Evolutionary conservation across 1,284 basidiomycete species (phyloP), one percentile per base, ranked within the genome.

Genomic region (Apiotrichum gamsii): DNA sequence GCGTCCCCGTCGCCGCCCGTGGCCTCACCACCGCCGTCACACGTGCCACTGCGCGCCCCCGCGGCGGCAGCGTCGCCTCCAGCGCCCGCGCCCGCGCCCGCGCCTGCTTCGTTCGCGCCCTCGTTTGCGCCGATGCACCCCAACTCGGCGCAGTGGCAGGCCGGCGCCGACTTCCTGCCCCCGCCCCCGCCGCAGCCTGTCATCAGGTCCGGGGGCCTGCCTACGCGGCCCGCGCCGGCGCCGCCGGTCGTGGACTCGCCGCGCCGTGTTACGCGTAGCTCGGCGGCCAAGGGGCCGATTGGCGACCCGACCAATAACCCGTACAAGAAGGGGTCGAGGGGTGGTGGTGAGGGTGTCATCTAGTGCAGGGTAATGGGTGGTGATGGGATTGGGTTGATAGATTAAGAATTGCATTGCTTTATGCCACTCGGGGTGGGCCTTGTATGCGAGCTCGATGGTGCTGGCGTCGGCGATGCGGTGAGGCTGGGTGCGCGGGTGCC

Each of bases 151-250:
- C 56, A 57, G 47, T 73, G 71, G 71, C 60, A 68, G 45, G 55
- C 63, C 6, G 51, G 52, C 3, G 47, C 62, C 15, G 67, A 69
- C 35, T 64, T 71, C 43, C 49, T 71, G n/a, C 70, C 70, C 13
- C 70, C 70, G 0, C 70, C 70, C 2, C 70, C 70, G 9, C 64
- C 70, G 3, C 58, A 55, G 28, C 67, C 68, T 5, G 58, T 67
- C 29, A 49, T 70, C 13, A 60, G 68, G 8, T 62, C 60, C 9
- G 65, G 67, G 9, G 67, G 66, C 24, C 46, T 68, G 2, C 58
- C 56, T 13, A 53, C 49, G 15, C 61, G 56, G 3, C 30, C 28
- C 9, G 20, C 39, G 6, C 56, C 59, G 20, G 39, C 54, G 11
- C 45, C 54, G 2, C 39, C 48, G 13, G 40, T 43, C 0, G 48